Percentiles rank a stretch among this genome's conserved stretches.
Evolutionary conservation across 345 rosid species (phyloP).

Genomic region (Eucalyptus sideroxylon): DNA sequence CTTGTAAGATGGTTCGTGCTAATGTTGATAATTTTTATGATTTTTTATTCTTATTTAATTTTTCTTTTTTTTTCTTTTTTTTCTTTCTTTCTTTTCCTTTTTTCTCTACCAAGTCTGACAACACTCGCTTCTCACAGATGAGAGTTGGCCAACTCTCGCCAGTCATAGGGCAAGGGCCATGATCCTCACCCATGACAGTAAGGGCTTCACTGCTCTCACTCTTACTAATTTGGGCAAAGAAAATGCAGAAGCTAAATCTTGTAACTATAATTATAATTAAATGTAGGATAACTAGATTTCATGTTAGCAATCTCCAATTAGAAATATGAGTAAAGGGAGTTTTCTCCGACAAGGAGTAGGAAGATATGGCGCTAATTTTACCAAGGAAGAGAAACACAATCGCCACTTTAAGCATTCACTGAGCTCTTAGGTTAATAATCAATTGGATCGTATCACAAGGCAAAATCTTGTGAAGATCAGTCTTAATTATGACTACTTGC

Average conservation of each 20-base stretch:
- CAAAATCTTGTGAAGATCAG: neutral
- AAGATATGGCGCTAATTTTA: neutral
- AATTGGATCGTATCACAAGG: neutral
- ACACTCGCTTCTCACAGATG: accelerated
- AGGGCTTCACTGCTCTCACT: neutral
- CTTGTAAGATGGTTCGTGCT: accelerated
- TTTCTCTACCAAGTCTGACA: neutral
- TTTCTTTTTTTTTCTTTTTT: too few species aligned
- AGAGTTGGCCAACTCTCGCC: neutral
- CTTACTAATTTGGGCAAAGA: neutral
- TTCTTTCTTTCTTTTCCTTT: too few species aligned
- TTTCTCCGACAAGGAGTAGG: neutral
- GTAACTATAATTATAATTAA: too few species aligned
- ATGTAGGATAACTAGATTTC: accelerated
- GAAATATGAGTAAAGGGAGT: neutral
- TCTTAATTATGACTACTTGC: neutral
- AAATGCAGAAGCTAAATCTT: neutral
- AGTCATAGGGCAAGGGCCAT: accelerated
- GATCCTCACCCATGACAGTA: accelerated
- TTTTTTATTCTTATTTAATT: too few species aligned
- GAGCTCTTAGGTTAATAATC: neutral
- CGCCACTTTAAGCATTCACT: neutral
- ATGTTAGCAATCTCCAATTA: accelerated
- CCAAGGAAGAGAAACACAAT: neutral
- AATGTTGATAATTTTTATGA: too few species aligned